Evolutionary conservation across 306 rosid species (phyloP).

Genomic region (Erythrophleum fordii): DNA sequence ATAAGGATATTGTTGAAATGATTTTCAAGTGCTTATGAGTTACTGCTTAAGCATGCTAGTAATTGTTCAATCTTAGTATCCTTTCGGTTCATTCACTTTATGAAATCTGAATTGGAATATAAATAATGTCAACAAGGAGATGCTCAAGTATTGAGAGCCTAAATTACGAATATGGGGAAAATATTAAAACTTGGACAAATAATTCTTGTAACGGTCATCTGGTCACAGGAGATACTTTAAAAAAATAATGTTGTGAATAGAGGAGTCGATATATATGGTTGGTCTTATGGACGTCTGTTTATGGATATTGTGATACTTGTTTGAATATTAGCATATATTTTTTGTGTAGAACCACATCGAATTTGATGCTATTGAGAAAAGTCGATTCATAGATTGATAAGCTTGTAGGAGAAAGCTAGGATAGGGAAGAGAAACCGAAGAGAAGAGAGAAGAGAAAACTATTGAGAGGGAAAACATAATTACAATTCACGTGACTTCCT

Average conservation of each 20-base stretch:
- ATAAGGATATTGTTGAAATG: conserved; percentile 16
- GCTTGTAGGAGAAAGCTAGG: too few species aligned
- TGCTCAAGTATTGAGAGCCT: conserved; percentile 14
- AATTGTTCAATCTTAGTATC: conserved; percentile 6
- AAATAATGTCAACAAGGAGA: conserved; percentile 4
- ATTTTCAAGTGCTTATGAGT: conserved; percentile 29
- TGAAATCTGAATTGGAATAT: conserved; percentile 7
- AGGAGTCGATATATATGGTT: neutral
- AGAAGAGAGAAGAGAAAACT: too few species aligned
- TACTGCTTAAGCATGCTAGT: conserved; percentile 20
- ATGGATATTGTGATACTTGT: neutral
- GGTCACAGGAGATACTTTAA: neutral
- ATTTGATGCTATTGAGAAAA: neutral
- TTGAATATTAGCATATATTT: neutral
- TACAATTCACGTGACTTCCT: too few species aligned
- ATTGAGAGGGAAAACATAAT: too few species aligned
- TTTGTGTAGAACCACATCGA: conserved; percentile 9
- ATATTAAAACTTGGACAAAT: conserved; percentile 9
- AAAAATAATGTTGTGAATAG: neutral
- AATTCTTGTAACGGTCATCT: neutral
- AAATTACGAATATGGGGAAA: neutral
- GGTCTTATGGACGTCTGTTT: neutral
- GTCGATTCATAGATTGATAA: neutral
- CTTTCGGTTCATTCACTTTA: conserved; percentile 6
- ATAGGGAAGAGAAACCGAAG: too few species aligned